phyloP scores from a whole-genome alignment of 805 yeast species.

The Metschnikowia peoriensis region DNA sequence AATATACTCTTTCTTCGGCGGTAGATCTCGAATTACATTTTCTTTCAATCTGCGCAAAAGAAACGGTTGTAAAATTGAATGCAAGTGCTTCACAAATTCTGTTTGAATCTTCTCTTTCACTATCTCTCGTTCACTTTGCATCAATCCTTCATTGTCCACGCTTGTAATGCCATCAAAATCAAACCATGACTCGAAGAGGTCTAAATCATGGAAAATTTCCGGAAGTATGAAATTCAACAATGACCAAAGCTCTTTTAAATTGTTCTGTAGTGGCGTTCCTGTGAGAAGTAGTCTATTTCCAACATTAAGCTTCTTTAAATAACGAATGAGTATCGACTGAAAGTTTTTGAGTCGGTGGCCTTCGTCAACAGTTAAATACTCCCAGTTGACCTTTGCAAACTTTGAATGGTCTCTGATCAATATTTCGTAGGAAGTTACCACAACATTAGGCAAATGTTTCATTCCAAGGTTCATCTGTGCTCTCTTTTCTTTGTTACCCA shows the following conservation, averaged over 20 bases:
- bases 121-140: constrained; percentile 43
- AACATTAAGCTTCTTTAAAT: constrained; percentile 64
- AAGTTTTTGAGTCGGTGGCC: constrained; percentile 91
- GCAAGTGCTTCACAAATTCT: constrained; percentile 70
- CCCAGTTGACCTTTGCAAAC: constrained; percentile 63
- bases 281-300: constrained; percentile 78
- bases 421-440: constrained; percentile 81
- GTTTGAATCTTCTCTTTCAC: constrained; percentile 53
- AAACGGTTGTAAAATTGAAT: constrained; percentile 86
- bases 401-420: constrained; percentile 64
- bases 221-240: constrained; percentile 87
- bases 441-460: constrained; percentile 41
- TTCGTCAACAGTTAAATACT: constrained; percentile 87
- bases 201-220: constrained; percentile 87
- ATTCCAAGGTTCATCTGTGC: constrained; percentile 34
- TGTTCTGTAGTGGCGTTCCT: constrained; percentile 96
- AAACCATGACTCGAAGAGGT: constrained; percentile 91
- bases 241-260: constrained; percentile 88
- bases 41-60: constrained; percentile 76
- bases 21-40: constrained; percentile 64
- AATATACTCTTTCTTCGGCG: constrained; percentile 87
- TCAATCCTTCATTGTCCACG: constrained; percentile 20
- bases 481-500: constrained; percentile 63
- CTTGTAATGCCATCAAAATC: constrained; percentile 60
- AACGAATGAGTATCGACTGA: constrained; percentile 70